phyloP scores from a whole-genome alignment of 2,329 filamentous ascomycete species.

The Colletotrichum tamarilloi region DNA sequence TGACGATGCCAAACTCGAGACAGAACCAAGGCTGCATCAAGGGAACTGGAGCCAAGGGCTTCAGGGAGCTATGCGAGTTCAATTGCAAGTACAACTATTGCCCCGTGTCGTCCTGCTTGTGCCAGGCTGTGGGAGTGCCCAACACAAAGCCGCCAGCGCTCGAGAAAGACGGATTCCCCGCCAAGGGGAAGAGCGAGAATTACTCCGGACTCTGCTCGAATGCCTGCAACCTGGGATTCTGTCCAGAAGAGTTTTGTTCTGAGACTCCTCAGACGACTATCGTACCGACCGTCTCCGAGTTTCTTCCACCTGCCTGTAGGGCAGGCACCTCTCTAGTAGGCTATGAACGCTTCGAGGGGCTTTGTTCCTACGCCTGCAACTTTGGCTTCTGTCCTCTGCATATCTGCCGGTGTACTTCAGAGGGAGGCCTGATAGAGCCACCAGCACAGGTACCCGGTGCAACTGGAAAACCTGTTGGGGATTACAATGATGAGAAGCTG shows the following conservation, averaged over 20 bases:
- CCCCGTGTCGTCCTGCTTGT: constrained; percentile 37
- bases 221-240: constrained; percentile 11
- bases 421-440: constrained; percentile 40
- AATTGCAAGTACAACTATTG: constrained; percentile 44
- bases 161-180: not conserved
- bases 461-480: constrained; percentile 44
- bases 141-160: not conserved
- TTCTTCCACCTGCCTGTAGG: not conserved
- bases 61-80: constrained; percentile 48
- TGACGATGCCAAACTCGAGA: not conserved
- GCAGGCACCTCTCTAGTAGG: not conserved
- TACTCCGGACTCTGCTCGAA: not conserved
- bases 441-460: constrained; percentile 31
- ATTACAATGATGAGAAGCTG: constrained; percentile 51
- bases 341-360: not conserved
- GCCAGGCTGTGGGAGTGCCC: not conserved
- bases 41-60: constrained; percentile 39
- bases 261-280: not conserved
- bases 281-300: not conserved
- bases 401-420: not conserved
- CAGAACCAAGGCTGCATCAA: constrained; percentile 37
- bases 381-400: constrained; percentile 5
- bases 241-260: not conserved
- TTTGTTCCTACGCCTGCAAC: constrained; percentile 9
- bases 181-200: not conserved